Conservation (phyloP, 176 grass and related monocot species). For the Triticum timopheevii region DNA sequence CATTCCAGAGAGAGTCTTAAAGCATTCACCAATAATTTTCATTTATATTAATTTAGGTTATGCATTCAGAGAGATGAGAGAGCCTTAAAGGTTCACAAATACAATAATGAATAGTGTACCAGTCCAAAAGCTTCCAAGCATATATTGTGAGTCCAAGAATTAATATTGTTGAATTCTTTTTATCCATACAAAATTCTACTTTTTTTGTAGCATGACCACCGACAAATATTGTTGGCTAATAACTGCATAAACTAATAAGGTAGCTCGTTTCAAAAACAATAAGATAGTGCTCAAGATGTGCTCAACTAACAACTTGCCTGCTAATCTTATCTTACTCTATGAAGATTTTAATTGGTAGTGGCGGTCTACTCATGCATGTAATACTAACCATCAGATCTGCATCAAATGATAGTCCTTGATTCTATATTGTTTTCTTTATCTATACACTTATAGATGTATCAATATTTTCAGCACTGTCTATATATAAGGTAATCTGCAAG, state of each 20-base stretch:
- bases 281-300: conserved; percentile 8
- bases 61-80: too few relatives aligned
- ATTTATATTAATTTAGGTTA: too few relatives aligned
- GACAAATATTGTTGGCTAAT: not conserved
- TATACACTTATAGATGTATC: not conserved
- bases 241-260: not conserved
- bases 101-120: not conserved
- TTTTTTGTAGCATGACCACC: not conserved
- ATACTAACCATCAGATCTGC: not conserved
- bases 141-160: not conserved
- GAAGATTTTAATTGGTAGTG: not conserved
- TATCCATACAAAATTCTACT: not conserved
- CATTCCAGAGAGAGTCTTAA: too few relatives aligned
- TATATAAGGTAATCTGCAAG: too few relatives aligned
- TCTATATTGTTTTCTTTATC: not conserved
- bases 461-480: not conserved
- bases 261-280: not conserved
- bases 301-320: not conserved
- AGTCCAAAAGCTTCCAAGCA: not conserved
- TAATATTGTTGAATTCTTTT: not conserved
- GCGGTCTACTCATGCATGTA: not conserved
- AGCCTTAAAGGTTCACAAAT: not conserved
- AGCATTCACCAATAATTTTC: too few relatives aligned
- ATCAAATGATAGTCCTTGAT: not conserved
- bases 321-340: not conserved